phyloP scores from a whole-genome alignment of 495 filamentous ascomycete genomes.

The Penicillium steckii region DNA sequence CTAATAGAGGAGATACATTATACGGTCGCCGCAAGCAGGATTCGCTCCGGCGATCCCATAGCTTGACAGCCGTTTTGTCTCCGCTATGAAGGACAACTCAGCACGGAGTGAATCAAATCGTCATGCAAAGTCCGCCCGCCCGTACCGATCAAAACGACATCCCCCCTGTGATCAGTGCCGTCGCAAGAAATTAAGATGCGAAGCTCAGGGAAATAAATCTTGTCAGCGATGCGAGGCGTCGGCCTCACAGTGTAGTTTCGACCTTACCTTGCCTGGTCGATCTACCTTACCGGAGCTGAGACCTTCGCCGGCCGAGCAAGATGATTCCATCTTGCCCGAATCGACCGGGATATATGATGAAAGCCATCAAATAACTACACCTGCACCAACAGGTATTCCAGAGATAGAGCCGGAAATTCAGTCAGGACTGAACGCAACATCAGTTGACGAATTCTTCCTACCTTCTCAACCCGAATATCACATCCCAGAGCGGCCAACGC shows the following conservation, averaged over 20 bases:
- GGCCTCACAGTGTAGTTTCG: background rate
- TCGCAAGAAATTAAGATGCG: slow-evolving; percentile 11
- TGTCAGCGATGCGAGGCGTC: slow-evolving; percentile 1
- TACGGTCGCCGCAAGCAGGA: background rate
- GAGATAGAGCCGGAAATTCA: background rate
- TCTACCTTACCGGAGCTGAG: background rate
- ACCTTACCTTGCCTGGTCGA: background rate
- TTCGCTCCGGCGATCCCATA: background rate
- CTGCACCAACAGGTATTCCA: background rate
- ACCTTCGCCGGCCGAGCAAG: background rate
- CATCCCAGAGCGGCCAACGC: background rate
- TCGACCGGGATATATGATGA: background rate
- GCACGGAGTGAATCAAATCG: background rate
- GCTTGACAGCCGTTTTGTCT: background rate
- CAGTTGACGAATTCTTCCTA: background rate
- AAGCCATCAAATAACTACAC: background rate
- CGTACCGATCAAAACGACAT: slow-evolving; percentile 18
- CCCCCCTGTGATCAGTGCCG: slow-evolving; percentile 17
- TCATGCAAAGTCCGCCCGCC: slow-evolving; percentile 5
- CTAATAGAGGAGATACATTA: background rate
- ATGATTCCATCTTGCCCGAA: background rate
- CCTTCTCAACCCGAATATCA: slow-evolving; percentile 3
- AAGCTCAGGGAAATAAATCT: background rate
- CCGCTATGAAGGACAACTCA: background rate
- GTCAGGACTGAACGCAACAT: background rate